phyloP scores from a whole-genome alignment of 2,329 filamentous ascomycete species.

The Aureobasidium uvarum region DNA sequence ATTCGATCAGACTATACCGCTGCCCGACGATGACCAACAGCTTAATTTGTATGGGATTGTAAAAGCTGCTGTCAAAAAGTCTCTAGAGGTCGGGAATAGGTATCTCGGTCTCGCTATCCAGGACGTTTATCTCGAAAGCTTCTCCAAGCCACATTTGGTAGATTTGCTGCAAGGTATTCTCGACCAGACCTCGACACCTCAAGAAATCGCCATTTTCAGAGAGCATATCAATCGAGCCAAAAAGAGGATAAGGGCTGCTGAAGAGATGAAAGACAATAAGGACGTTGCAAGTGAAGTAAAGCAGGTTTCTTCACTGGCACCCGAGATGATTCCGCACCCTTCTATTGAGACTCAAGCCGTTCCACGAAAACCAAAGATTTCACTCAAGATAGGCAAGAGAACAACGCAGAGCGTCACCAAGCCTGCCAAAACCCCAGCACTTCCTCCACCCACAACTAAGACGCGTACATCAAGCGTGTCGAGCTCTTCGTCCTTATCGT shows the following conservation, averaged over 20 bases:
- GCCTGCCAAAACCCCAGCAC: neutral
- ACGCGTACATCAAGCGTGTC: constrained; percentile 34
- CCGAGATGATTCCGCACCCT: constrained; percentile 30
- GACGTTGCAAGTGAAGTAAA: constrained; percentile 28
- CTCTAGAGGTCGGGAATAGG: constrained; percentile 41
- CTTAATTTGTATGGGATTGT: constrained; percentile 36
- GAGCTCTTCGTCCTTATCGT: constrained; percentile 39
- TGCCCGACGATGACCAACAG: neutral
- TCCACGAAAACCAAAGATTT: constrained; percentile 34
- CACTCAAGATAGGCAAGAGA: constrained; percentile 35
- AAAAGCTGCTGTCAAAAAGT: constrained; percentile 45
- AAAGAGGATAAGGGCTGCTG: constrained; percentile 38
- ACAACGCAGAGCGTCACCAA: neutral
- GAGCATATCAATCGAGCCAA: constrained; percentile 46
- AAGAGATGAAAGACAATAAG: constrained; percentile 31
- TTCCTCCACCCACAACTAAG: neutral
- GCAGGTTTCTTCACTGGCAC: constrained; percentile 37
- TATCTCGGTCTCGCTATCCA: constrained; percentile 44
- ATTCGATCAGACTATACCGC: neutral
- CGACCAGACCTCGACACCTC: constrained; percentile 41
- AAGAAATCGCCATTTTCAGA: constrained; percentile 45
- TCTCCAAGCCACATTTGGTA: constrained; percentile 40
- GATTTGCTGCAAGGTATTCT: constrained; percentile 47
- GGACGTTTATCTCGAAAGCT: constrained; percentile 45
- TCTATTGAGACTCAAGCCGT: constrained; percentile 35